Evolutionary conservation across 441 rosid species (phyloP), one percentile per base, ranked within the genome.

Genomic region (Macaranga tanarius): DNA sequence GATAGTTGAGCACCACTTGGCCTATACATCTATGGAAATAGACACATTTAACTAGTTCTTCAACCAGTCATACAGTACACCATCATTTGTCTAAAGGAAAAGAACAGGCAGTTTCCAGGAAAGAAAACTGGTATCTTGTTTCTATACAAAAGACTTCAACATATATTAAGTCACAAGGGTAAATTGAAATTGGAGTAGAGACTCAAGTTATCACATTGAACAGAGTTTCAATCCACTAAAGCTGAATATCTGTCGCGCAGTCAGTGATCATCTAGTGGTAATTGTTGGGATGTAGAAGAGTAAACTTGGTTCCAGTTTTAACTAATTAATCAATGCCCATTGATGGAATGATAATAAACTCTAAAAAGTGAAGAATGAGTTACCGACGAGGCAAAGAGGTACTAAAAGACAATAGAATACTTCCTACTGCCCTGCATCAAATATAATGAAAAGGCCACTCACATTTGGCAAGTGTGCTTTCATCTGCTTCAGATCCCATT

Each of bases 391-490:
- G 26, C 4, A 22, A 66, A 38, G 54, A 45, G n/a, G 38, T n/a
- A n/a, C n/a, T n/a, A n/a, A n/a, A n/a, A n/a, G n/a, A n/a, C n/a
- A n/a, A n/a, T n/a, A n/a, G n/a, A n/a, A n/a, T n/a, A 10, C 15
- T 20, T 63, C 55, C 62, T 5, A 45, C 34, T 50, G 38, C 38
- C 13, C 58, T 3, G 8, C 10, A 20, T 10, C 58, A 58, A 23
- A 26, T 47, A 38, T 2, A 28, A 17, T 5, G 13, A 47, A 45
- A 77, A 62, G 20, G 23, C 69, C 31, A 80, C 95, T 85, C 80
- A 93, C 99, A 61, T 69, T 81, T 83, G 19, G 19, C 65, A 69
- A 73, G 71, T 71, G 31, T 64, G 72, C 81, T 69, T 52, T 76
- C 84, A 28, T 63, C 65, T 38, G 66, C 70, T 73, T 65, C 77